Percentiles rank a stretch among this genome's conserved stretches.
phyloP scores from a whole-genome alignment of 192 early-diverging fungal species.

The Physocladia obscura region DNA sequence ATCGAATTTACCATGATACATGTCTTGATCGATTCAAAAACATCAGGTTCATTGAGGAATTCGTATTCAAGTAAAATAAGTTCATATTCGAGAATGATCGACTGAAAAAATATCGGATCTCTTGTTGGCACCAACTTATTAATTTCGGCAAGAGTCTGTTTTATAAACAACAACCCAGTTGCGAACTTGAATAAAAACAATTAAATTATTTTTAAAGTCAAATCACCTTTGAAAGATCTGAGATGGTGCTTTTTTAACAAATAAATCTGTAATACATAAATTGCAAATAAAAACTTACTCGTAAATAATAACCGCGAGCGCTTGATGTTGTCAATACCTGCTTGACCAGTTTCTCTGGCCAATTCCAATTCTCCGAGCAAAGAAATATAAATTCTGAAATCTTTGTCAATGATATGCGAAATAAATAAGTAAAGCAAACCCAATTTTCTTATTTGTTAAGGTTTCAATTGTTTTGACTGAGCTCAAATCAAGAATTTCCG shows the following conservation, averaged over 20 bases:
- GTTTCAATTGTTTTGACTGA: not conserved
- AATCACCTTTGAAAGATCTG: no score
- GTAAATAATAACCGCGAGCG: no score
- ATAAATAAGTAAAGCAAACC: not conserved
- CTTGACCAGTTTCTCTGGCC: not conserved
- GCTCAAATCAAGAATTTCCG: not conserved
- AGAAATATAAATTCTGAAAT: not conserved
- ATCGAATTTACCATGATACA: not conserved
- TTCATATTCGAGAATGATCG: conserved; percentile 14
- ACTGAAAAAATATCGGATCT: conserved; percentile 11
- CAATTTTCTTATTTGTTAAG: conserved; percentile 10
- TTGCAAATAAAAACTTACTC: no score
- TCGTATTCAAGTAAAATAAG: conserved; percentile 18
- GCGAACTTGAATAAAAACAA: no score
- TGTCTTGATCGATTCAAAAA: not conserved
- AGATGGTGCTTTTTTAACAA: no score
- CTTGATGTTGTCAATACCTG: conserved; percentile 1
- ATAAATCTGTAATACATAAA: no score
- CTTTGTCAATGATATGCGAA: not conserved
- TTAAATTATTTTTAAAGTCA: no score
- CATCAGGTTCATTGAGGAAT: not conserved
- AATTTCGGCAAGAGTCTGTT: not conserved
- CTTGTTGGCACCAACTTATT: not conserved
- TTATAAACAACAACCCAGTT: no score
- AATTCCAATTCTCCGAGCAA: not conserved